Evolutionary conservation across 2,329 filamentous ascomycete species (phyloP).

Genomic region (Fusarium pseudograminearum): DNA sequence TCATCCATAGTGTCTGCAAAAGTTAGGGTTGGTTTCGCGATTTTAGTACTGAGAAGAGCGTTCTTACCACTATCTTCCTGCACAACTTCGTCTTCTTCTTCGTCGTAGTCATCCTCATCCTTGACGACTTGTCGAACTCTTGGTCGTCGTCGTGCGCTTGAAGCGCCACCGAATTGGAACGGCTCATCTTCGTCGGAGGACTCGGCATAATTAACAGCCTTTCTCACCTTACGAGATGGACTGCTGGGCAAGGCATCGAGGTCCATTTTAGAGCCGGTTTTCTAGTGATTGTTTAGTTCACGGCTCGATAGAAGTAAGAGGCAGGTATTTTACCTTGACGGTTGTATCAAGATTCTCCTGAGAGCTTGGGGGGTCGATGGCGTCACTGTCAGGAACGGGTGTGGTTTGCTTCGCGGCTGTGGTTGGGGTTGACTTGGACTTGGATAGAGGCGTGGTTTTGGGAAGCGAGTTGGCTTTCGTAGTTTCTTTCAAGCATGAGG

Average conservation of each 20-base stretch:
- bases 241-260: conserved; percentile 64
- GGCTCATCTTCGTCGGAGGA: conserved; percentile 85
- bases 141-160: conserved; percentile 55
- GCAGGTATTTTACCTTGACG: conserved; percentile 35
- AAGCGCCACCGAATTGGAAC: conserved; percentile 62
- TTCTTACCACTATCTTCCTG: conserved; percentile 70
- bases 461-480: conserved; percentile 57
- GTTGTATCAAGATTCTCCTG: conserved; percentile 69
- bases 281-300: conserved; percentile 55
- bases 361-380: conserved; percentile 73
- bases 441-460: conserved; percentile 59
- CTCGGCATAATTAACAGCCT: conserved; percentile 82
- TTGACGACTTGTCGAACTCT: conserved; percentile 70
- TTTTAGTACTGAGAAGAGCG: not conserved
- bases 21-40: conserved; percentile 7
- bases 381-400: conserved; percentile 85
- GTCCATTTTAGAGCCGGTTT: conserved; percentile 52
- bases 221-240: conserved; percentile 81
- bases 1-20: conserved; percentile 78
- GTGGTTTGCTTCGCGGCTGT: conserved; percentile 62
- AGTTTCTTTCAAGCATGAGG: conserved; percentile 57
- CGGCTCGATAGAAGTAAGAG: conserved; percentile 13
- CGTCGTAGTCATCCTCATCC: conserved; percentile 78
- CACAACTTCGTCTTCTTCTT: conserved; percentile 74
- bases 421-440: conserved; percentile 49